Percentiles rank a stretch among this genome's conserved stretches.
Evolutionary conservation across 768 basidiomycete genomes (phyloP).

Genomic region (Mycena alexandri): DNA sequence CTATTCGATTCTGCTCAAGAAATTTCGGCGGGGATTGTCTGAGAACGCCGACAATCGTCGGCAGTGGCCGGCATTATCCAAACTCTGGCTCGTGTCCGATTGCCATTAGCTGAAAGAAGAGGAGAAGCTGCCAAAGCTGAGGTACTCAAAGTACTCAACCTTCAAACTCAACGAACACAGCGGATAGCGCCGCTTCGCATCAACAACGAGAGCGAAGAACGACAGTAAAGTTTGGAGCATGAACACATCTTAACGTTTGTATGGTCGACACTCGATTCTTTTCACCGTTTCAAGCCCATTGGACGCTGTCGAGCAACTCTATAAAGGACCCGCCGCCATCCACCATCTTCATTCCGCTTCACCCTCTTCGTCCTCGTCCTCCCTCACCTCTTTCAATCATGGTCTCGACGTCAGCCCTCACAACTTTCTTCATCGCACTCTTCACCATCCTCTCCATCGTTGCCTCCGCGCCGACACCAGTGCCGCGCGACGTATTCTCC

Average conservation of each 20-base stretch:
- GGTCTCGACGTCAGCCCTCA: constrained; percentile 35
- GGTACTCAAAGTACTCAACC: constrained; percentile 24
- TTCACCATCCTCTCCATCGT: constrained; percentile 40
- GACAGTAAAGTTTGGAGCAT: constrained; percentile 20
- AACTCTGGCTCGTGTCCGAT: constrained; percentile 30
- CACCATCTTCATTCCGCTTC: constrained; percentile 22
- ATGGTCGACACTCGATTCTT: constrained; percentile 3
- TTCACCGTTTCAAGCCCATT: constrained; percentile 13
- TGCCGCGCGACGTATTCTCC: constrained; percentile 57
- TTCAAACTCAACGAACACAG: constrained; percentile 36
- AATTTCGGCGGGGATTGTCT: constrained; percentile 17
- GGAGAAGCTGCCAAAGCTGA: constrained; percentile 29
- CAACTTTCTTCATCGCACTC: constrained; percentile 37
- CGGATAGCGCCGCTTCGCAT: constrained; percentile 35
- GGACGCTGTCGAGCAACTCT: constrained; percentile 11
- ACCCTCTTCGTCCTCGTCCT: constrained; percentile 20
- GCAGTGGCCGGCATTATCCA: constrained; percentile 23
- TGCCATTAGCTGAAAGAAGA: constrained; percentile 28
- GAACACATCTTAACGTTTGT: constrained; percentile 28
- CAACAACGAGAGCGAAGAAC: constrained; percentile 28
- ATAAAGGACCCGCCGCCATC: constrained; percentile 25
- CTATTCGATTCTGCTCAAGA: constrained; percentile 11
- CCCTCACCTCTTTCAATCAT: constrained; percentile 31
- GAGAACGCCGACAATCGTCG: constrained; percentile 26
- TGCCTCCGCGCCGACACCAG: constrained; percentile 39